Evolutionary conservation across 1,139 yeast genomes (phyloP).

Genomic region (Kurtzmaniella natalensis): DNA sequence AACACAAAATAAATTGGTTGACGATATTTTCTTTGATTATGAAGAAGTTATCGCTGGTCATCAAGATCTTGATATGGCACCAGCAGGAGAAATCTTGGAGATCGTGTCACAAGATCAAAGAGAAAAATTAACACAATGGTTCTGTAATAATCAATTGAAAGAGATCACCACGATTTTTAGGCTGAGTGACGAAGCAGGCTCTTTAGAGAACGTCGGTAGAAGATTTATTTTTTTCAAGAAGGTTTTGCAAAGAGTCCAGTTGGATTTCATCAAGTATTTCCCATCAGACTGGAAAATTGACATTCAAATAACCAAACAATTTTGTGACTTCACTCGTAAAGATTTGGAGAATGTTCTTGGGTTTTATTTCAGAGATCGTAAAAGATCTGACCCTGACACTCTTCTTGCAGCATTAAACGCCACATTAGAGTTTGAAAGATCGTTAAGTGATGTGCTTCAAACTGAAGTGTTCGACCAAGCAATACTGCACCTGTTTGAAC

Average conservation of each 20-base stretch:
- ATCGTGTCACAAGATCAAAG: constrained; percentile 58
- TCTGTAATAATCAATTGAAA: constrained; percentile 61
- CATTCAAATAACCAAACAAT: constrained; percentile 52
- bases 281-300: constrained; percentile 72
- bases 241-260: constrained; percentile 56
- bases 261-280: constrained; percentile 51
- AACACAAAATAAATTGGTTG: constrained; percentile 62
- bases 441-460: constrained; percentile 55
- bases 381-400: constrained; percentile 36
- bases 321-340: constrained; percentile 65
- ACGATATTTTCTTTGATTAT: constrained; percentile 73
- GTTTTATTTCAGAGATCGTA: constrained; percentile 21
- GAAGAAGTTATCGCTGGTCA: constrained; percentile 32
- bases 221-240: constrained; percentile 79
- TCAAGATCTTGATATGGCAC: constrained; percentile 30
- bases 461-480: constrained; percentile 41
- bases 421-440: constrained; percentile 54
- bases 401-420: constrained; percentile 58
- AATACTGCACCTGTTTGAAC: constrained; percentile 77
- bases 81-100: constrained; percentile 73
- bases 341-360: constrained; percentile 50
- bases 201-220: constrained; percentile 78
- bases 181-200: constrained; percentile 86
- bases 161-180: constrained; percentile 76
- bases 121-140: constrained; percentile 68